Evolutionary conservation across 2,329 filamentous ascomycete genomes (phyloP), one percentile per base, ranked within the genome.

Genomic region (Pyrenochaeta sp.): DNA sequence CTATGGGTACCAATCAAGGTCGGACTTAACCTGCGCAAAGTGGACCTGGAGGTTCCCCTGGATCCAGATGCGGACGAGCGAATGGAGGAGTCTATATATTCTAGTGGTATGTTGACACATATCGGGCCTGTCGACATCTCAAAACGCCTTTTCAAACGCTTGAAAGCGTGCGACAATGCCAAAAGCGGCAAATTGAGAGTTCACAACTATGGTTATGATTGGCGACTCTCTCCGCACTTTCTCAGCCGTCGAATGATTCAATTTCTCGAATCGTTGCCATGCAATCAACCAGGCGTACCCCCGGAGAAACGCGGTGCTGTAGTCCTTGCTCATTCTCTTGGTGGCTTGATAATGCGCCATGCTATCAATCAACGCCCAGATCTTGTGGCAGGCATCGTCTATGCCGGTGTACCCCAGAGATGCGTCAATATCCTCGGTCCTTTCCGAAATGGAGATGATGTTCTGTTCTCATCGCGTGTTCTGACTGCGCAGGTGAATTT

Each of bases 1-100:
- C 75, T 96, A 0, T 97, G 93, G 93, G 89, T 95, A 2, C 92
- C 92, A 0, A 86, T 96, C 63, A 96, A 96, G 71, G 87, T 96
- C 19, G 92, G 93, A 1, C 75, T 97, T 36, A 96, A 96, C 58
- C 82, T 96, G 49, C 86, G 92, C 41, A 96, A 94, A 65, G 92
- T 93, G 2, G 90, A 97, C 65, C 78, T 97, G 3, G 90, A 96
- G 67, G 87, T 97, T 7, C 92, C 91, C 0, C 73, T 96, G 4
- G 81, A 88, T 10, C 83, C 83, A 2, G 87, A 91, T 58, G 92
- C 95, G 43, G 93, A 96, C 62, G 87, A 90, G 58, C 81, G 75
- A 4, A 94, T 94, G 84, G 84, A 88, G 53, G 81, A 95, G 45
- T 85, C 78, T n/a, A 90, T 97, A 47, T 87, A 91, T 37, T 81